Base-by-base conservation (phyloP, 176 grass and related monocot genomes). In the Avena insularis region DNA sequence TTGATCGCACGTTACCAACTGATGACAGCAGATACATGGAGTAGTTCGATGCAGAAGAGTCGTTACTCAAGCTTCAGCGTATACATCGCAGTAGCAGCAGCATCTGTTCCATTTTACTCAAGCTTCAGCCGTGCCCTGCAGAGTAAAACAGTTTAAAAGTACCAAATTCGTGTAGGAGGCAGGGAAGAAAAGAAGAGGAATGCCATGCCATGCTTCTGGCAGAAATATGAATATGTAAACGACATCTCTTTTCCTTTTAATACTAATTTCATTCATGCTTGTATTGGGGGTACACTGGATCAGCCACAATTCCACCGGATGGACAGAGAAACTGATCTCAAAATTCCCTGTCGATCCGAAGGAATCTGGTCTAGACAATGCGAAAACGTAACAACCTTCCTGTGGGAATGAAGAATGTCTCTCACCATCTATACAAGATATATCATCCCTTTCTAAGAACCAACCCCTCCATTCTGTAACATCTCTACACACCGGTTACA, bases 381-480 rank as follows among this genome's bases (percentile, higher is more conserved):
- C 50, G 15, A 36, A 12, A 76, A 54, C 21, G 27, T 75, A 75
- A 45, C n/a, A 27, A 58, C 64, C 3, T 25, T 79, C 33, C 16
- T 87, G 6, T 83, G 36, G 73, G 57, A 74, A 86, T 56, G 62
- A 69, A 19, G n/a, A 43, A 21, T 59, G 38, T 71, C 66, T 77
- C 43, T 50, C 82, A 56, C 73, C 49, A 82, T 83, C 82, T 92
- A 85, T 83, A 92, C 79, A 92, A 50, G 23, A 86, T 43, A 83
- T 59, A 54, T 46, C 63, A 73, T 13, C 40, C 63, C 35, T 15
- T 75, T 77, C 75, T 70, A 84, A 76, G 83, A 67, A 85, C 9
- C 59, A 86, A 59, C 40, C 27, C 38, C 19, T 56, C 74, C 60
- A 40, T 16, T 80, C 82, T 88, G 73, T 84, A 85, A 82, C 45